Conservation (phyloP, 2,329 filamentous ascomycete genomes). For the Metarhizium album region DNA sequence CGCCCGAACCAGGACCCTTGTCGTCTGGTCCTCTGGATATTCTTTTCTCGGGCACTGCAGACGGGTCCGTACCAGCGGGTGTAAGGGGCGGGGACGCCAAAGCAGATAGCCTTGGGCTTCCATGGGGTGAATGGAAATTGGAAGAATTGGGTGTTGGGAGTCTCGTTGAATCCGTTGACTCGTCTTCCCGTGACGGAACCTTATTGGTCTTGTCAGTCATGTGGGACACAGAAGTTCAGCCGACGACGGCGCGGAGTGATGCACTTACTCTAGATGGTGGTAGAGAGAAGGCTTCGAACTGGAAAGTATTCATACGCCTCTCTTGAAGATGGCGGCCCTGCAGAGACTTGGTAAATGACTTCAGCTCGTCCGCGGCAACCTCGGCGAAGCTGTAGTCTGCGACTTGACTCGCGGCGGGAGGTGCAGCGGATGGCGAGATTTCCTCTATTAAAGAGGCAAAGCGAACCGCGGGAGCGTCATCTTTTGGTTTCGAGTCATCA, state of each 20-base stretch:
- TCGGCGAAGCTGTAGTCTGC: constrained; percentile 25
- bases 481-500: constrained; percentile 11
- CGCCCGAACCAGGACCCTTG: constrained; percentile 27
- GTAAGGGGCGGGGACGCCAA: constrained; percentile 86
- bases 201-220: constrained; percentile 16
- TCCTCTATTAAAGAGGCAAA: constrained; percentile 64
- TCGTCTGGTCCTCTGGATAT: constrained; percentile 22
- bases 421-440: constrained; percentile 41
- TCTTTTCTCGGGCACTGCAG: constrained; percentile 18
- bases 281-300: constrained; percentile 83
- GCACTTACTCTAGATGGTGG: constrained; percentile 68
- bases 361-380: constrained; percentile 52
- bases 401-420: constrained; percentile 17
- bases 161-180: constrained; percentile 49
- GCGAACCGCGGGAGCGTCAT: constrained; percentile 44
- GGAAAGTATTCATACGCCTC: constrained; percentile 72
- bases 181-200: constrained; percentile 51
- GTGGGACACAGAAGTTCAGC: constrained; percentile 1
- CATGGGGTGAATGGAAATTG: constrained; percentile 52
- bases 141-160: constrained; percentile 56
- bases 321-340: constrained; percentile 71
- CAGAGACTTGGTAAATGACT: constrained; percentile 59
- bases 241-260: constrained; percentile 5
- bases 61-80: constrained; percentile 59
- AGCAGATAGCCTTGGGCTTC: constrained; percentile 56